A percentile compares a stretch with the other conserved stretches of the same genome.
These are phyloP conservation scores for Colletotrichum cereale DNA, from an alignment of 2,329 filamentous ascomycete species.

Conservation along the genomic window DNA sequence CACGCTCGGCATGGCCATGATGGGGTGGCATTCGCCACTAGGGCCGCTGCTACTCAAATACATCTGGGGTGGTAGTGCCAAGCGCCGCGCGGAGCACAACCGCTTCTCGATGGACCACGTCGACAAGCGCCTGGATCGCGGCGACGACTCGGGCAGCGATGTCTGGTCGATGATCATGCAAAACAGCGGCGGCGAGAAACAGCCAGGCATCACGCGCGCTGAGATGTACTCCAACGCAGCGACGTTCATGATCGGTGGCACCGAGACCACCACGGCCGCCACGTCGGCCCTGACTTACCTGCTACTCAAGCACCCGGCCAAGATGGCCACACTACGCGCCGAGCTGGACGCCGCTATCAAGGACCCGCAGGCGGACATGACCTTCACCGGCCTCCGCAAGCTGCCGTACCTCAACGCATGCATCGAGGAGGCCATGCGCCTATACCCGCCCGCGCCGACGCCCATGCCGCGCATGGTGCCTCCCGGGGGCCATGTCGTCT, in stretches of 20 bases:
- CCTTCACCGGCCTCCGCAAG: constrained; percentile 44
- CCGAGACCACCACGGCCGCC: constrained; percentile 60
- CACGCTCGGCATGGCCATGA: constrained; percentile 39
- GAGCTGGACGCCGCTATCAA: constrained; percentile 49
- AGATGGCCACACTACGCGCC: constrained; percentile 47
- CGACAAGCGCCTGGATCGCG: constrained; percentile 36
- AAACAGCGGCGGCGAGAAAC: constrained; percentile 21
- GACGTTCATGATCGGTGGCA: constrained; percentile 53
- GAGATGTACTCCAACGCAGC: constrained; percentile 42
- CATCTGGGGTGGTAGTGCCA: constrained; percentile 28
- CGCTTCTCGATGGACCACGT: constrained; percentile 37
- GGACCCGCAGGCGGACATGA: constrained; percentile 51
- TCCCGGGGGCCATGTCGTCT: constrained; percentile 49
- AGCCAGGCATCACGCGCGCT: constrained; percentile 25
- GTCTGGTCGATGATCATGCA: constrained; percentile 37
- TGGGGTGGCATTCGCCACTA: constrained; percentile 25
- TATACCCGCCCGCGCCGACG: constrained; percentile 47
- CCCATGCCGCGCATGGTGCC: constrained; percentile 48
- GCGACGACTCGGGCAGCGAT: constrained; percentile 31
- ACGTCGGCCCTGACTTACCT: constrained; percentile 56
- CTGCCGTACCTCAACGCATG: constrained; percentile 56
- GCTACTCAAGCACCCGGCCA: constrained; percentile 50
- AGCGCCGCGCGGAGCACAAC: constrained; percentile 29
- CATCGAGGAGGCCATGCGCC: constrained; percentile 56
- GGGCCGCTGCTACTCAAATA: constrained; percentile 29